Evolutionary conservation across 305 asterid genomes (phyloP), one percentile per base, ranked within the genome.

Genomic region (Fraxinus floribunda): DNA sequence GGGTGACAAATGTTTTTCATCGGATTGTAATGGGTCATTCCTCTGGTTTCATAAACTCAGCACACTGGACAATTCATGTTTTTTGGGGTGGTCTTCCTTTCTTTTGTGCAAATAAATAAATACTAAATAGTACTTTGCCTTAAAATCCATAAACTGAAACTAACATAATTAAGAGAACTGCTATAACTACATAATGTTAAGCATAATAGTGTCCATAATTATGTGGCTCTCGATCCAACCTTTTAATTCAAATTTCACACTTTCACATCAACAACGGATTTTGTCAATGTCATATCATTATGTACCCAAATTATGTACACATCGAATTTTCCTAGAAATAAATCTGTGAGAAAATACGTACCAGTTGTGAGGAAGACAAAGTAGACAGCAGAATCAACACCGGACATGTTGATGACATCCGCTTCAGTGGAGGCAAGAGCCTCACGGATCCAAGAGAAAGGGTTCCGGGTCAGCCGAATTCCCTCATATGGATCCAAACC

Each of bases 321-420:
- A 29, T 29, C 30, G 2, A 29, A 29, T 29, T 29, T 1, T 29
- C 30, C 30, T 29, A 32, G 36, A 68, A 29, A 26, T 68, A 68
- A 36, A 84, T 10, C 30, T 0, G 10, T 2, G 10, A 11, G 38
- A 11, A 68, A 68, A 68, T 32, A 68, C 75, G n/a, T 85, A 95
- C 98, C 98, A 29, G 97, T 93, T 60, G 91, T 78, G 86, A 94
- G 93, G 91, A 89, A 95, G 73, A 95, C 98, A 44, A 94, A 95
- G 88, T 95, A 94, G 85, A 95, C 98, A 66, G 98, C 99, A 77
- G 99, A 80, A 90, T 95, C 99, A 81, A 95, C 94, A 84, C 99
- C 97, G 85, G 98, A 94, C 79, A 88, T 71, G 32, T 85, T 79
- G 86, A 95, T 83, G 75, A 95, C 89, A 81, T 95, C 98, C 34